These are phyloP conservation scores for Alternaria rosae DNA, from an alignment of 2,329 filamentous ascomycete species.

Conservation along the genomic window DNA sequence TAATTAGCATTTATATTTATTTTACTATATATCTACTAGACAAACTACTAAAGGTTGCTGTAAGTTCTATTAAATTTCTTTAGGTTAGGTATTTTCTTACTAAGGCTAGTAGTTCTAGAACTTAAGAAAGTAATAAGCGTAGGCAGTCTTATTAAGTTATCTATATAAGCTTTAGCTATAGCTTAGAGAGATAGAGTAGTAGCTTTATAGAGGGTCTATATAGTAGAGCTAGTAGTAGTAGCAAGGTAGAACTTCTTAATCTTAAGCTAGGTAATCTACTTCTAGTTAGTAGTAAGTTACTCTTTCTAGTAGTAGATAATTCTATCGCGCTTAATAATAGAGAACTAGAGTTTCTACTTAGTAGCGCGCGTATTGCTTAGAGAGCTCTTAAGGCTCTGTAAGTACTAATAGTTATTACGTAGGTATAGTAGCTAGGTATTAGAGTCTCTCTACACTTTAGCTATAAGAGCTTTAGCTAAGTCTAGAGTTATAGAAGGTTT, in stretches of 20 bases:
- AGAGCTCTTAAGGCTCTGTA: too few relatives aligned
- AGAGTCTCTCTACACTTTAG: too few relatives aligned
- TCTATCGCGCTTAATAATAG: neutral
- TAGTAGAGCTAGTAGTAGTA: neutral
- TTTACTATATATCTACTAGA: neutral
- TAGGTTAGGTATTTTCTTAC: constrained; percentile 1
- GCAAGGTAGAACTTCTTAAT: neutral
- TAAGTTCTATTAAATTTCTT: neutral
- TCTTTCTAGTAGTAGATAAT: neutral
- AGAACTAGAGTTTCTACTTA: neutral
- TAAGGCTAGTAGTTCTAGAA: neutral
- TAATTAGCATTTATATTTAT: neutral
- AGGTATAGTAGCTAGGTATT: too few relatives aligned
- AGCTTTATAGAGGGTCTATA: too few relatives aligned
- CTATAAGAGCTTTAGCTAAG: too few relatives aligned
- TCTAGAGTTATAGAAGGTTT: too few relatives aligned
- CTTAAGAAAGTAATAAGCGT: neutral
- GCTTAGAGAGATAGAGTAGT: neutral
- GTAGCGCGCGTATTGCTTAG: too few relatives aligned
- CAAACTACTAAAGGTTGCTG: neutral
- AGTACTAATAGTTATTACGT: too few relatives aligned
- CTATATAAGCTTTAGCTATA: neutral
- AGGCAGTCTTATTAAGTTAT: neutral
- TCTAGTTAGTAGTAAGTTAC: neutral
- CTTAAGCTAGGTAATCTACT: neutral